phyloP scores from a whole-genome alignment of 495 filamentous ascomycete species.

The Annulohypoxylon moriforme region DNA sequence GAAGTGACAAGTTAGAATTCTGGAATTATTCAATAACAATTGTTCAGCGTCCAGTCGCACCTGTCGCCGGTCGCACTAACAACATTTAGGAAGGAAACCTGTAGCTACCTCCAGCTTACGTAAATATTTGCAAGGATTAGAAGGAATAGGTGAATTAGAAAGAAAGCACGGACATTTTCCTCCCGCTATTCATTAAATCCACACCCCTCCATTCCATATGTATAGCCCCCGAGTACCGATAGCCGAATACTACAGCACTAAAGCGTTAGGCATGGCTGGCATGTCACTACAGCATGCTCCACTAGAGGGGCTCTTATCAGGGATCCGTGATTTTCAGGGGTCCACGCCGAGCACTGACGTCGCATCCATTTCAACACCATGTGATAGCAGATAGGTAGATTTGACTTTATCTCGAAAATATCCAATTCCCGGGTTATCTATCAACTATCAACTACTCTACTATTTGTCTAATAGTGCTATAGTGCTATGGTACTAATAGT shows the following conservation, averaged over 20 bases:
- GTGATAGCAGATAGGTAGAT: conserved; percentile 13
- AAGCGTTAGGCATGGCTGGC: neutral
- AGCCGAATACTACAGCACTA: conserved; percentile 33
- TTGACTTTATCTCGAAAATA: neutral
- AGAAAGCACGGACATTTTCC: conserved; percentile 26
- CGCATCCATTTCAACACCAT: conserved; percentile 27
- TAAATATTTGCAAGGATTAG: neutral
- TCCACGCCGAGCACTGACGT: conserved; percentile 37
- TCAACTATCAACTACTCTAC: conserved; percentile 2
- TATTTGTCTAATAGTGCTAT: neutral
- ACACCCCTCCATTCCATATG: conserved; percentile 23
- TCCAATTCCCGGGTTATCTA: conserved; percentile 21
- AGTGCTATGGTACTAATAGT: too few species aligned
- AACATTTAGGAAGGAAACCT: neutral
- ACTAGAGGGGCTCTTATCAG: conserved; percentile 28
- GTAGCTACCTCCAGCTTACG: neutral
- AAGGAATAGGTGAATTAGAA: neutral
- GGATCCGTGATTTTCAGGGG: conserved; percentile 40
- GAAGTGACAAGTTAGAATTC: neutral
- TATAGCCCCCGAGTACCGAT: conserved; percentile 31
- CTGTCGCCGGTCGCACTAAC: neutral
- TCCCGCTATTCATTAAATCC: conserved; percentile 26
- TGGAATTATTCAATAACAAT: neutral
- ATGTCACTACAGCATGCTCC: neutral
- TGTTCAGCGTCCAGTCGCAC: neutral